Percentiles rank a stretch among this genome's conserved stretches.
These are phyloP conservation scores for Chlamydomonas sp. DNA, from an alignment of 139 green algal species.

Conservation along the genomic window DNA sequence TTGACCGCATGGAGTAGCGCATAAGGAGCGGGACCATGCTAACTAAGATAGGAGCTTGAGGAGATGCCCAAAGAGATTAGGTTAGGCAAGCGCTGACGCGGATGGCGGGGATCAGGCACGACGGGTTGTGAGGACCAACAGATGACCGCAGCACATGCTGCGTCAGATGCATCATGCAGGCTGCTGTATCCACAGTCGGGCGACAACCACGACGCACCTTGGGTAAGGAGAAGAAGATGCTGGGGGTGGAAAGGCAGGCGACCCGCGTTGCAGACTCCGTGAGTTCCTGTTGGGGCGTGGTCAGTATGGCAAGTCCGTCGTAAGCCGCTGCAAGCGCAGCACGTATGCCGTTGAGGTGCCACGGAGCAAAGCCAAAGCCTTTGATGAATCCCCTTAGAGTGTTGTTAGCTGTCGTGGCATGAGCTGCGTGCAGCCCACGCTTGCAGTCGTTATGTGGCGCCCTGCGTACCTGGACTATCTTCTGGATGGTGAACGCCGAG, in stretches of 20 bases:
- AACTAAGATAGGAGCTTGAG: too few species aligned
- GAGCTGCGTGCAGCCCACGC: too few species aligned
- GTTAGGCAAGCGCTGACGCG: not conserved
- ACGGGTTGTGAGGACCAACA: not conserved
- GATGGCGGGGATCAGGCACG: not conserved
- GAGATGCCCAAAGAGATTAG: too few species aligned
- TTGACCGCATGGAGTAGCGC: too few species aligned
- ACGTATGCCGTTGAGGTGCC: too few species aligned
- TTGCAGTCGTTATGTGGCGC: not conserved
- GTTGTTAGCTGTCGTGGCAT: too few species aligned
- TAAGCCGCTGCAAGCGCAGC: not conserved
- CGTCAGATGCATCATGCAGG: too few species aligned
- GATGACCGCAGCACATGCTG: not conserved
- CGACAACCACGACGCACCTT: slow-evolving; percentile 24
- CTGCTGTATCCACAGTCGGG: too few species aligned
- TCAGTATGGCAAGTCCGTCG: not conserved
- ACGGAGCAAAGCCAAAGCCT: too few species aligned
- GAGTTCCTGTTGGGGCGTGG: slow-evolving; percentile 4
- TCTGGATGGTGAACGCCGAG: slow-evolving; percentile 11
- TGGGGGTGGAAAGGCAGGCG: slow-evolving; percentile 74
- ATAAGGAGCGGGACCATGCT: too few species aligned
- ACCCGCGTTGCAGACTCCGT: not conserved
- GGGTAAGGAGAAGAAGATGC: slow-evolving; percentile 70
- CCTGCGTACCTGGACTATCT: slow-evolving; percentile 11
- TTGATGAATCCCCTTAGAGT: too few species aligned